Evolutionary conservation across 371 early-diverging fungal species (phyloP).

Genomic region (Mucor plumbeus): DNA sequence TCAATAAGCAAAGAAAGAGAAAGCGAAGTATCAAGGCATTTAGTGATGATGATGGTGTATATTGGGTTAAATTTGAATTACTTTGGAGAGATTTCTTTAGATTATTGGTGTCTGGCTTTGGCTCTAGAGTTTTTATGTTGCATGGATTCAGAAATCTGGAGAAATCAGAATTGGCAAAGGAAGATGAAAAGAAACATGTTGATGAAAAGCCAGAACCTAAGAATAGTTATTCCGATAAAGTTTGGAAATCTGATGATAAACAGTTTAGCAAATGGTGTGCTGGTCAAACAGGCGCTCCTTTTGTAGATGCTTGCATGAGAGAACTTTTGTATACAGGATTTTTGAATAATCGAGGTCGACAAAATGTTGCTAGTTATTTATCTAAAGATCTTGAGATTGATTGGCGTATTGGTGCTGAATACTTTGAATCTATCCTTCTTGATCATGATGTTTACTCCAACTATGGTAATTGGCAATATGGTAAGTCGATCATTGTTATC

Average conservation of each 20-base stretch:
- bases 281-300: slow-evolving; percentile 54
- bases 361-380: slow-evolving; percentile 53
- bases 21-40: slow-evolving; percentile 11
- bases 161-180: neutral
- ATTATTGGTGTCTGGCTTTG: slow-evolving; percentile 17
- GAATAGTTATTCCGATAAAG: slow-evolving; percentile 24
- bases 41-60: slow-evolving; percentile 24
- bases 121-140: slow-evolving; percentile 24
- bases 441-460: slow-evolving; percentile 55
- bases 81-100: slow-evolving; percentile 55
- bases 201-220: neutral
- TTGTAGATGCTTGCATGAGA: slow-evolving; percentile 52
- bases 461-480: slow-evolving; percentile 60
- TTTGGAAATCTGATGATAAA: slow-evolving; percentile 28
- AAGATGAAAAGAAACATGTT: slow-evolving; percentile 13
- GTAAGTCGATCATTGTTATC: slow-evolving; percentile 11
- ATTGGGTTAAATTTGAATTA: slow-evolving; percentile 40
- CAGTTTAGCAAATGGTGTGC: slow-evolving; percentile 34
- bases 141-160: slow-evolving; percentile 30
- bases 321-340: slow-evolving; percentile 49
- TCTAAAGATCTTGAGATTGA: slow-evolving; percentile 42
- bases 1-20: slow-evolving; percentile 3
- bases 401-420: slow-evolving; percentile 55
- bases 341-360: slow-evolving; percentile 49
- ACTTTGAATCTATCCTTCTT: slow-evolving; percentile 42